phyloP scores from a whole-genome alignment of 495 filamentous ascomycete species.

The Venustampulla echinocandica region DNA sequence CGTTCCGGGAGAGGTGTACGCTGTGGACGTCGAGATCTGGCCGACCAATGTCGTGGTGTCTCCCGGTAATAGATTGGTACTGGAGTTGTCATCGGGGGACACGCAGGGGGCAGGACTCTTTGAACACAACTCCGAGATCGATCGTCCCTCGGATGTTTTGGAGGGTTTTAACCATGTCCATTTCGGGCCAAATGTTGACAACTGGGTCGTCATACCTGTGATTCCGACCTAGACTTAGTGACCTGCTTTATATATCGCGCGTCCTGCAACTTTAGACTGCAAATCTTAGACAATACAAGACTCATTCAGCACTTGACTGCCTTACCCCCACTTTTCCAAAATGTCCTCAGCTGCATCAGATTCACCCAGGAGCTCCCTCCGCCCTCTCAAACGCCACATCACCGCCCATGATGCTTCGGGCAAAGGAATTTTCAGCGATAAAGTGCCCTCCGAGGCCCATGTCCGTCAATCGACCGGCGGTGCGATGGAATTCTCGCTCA shows the following conservation, averaged over 20 bases:
- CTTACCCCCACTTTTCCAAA: neutral
- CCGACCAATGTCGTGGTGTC: constrained; percentile 55
- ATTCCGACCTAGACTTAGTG: neutral
- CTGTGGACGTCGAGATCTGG: constrained; percentile 57
- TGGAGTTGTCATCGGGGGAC: constrained; percentile 50
- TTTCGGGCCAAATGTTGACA: neutral
- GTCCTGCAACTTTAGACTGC: neutral
- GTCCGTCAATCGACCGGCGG: neutral
- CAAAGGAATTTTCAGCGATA: neutral
- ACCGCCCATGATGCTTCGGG: neutral
- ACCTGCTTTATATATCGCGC: neutral
- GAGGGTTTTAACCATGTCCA: neutral
- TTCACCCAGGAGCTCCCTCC: neutral
- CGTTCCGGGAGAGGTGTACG: constrained; percentile 44
- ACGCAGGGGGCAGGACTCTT: constrained; percentile 54
- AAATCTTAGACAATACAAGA: neutral
- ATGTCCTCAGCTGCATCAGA: neutral
- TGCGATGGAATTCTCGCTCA: neutral
- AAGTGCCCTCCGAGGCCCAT: neutral
- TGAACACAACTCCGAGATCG: constrained; percentile 36
- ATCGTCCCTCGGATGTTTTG: neutral
- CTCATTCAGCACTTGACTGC: neutral
- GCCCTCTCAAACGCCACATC: neutral
- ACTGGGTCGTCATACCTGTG: neutral
- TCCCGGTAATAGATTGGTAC: constrained; percentile 38